phyloP scores from a whole-genome alignment of 2,329 filamentous ascomycete species.

The Fusarium protoensiforme region DNA sequence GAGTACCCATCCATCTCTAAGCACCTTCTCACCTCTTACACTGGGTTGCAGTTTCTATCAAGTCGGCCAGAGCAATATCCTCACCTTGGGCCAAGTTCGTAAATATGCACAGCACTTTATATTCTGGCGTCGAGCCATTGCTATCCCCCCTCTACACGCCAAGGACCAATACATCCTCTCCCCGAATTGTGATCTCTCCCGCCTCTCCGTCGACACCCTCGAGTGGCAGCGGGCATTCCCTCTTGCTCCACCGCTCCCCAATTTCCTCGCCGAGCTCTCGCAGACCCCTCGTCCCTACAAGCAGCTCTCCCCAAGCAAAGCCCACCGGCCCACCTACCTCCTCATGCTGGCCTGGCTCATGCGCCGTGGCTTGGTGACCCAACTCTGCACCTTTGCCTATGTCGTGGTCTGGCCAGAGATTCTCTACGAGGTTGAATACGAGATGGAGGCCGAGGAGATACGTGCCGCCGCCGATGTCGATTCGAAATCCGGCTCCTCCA shows the following conservation, averaged over 20 bases:
- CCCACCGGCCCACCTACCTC: conserved; percentile 88
- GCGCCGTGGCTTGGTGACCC: conserved; percentile 91
- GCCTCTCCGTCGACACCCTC: conserved; percentile 74
- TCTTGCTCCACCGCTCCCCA: conserved; percentile 82
- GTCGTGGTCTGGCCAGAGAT: conserved; percentile 86
- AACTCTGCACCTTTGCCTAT: conserved; percentile 91
- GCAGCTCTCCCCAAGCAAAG: conserved; percentile 84
- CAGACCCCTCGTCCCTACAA: conserved; percentile 85
- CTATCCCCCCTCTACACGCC: conserved; percentile 89
- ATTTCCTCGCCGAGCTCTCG: conserved; percentile 87
- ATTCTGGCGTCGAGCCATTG: conserved; percentile 93
- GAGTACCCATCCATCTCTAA: conserved; percentile 41
- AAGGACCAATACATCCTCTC: conserved; percentile 92
- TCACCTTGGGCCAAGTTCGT: conserved; percentile 83
- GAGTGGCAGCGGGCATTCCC: conserved; percentile 85
- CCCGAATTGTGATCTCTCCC: conserved; percentile 83
- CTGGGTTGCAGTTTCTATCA: conserved; percentile 67
- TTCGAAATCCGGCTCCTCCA: conserved; percentile 33
- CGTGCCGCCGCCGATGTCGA: conserved; percentile 49
- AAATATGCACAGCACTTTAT: conserved; percentile 93
- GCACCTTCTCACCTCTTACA: not conserved
- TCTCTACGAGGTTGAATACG: conserved; percentile 80
- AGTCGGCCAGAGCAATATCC: conserved; percentile 75
- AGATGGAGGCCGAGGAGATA: conserved; percentile 74
- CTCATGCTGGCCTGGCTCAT: conserved; percentile 94